A percentile compares a stretch with the other conserved stretches of the same genome.
phyloP scores from a whole-genome alignment of 257 asterid species.

The Solanum microdontum region DNA sequence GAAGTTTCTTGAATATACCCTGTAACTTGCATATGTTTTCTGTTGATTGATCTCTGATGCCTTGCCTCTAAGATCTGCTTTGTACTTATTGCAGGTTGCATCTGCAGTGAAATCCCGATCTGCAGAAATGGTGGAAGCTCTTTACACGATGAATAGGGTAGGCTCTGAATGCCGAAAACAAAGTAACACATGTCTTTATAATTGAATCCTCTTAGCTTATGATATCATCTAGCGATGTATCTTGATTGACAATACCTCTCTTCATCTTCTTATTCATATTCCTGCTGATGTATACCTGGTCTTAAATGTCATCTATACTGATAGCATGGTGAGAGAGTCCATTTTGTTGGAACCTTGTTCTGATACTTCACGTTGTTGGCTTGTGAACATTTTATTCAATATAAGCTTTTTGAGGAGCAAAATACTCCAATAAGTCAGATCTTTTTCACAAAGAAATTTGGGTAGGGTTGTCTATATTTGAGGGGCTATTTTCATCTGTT shows the following conservation, averaged over 20 bases:
- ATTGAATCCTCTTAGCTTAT: not conserved
- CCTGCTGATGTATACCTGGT: not conserved
- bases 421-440: not conserved
- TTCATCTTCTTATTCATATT: not conserved
- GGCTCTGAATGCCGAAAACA: not conserved
- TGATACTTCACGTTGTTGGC: not conserved
- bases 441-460: not conserved
- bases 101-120: conserved; percentile 55
- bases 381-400: not conserved
- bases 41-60: conserved; percentile 1
- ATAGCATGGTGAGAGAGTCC: not conserved
- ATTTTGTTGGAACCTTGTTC: not conserved
- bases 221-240: not conserved
- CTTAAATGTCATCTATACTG: not conserved
- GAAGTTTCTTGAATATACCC: not conserved
- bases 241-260: not conserved
- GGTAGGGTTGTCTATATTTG: not conserved
- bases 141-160: conserved; percentile 46
- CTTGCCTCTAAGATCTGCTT: not conserved
- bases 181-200: not conserved
- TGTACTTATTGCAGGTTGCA: conserved; percentile 43
- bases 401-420: not conserved
- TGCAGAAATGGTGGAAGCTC: conserved; percentile 78
- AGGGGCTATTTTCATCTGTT: not conserved
- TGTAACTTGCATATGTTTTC: not conserved